phyloP scores from a whole-genome alignment of 805 yeast species.

The Kregervanrija pseudodelftensis region DNA sequence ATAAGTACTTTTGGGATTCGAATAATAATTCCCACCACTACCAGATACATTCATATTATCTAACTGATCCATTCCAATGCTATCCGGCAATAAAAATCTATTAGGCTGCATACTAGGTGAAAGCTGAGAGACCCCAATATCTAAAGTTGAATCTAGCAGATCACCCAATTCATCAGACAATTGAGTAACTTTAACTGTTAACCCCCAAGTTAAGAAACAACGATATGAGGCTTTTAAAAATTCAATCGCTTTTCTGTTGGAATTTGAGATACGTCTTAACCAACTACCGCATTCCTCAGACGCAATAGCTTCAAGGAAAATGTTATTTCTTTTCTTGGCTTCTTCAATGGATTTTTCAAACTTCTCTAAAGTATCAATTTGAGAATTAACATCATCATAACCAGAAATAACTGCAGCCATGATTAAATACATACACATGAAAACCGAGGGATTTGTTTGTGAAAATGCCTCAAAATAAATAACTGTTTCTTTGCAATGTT shows the following conservation, averaged over 20 bases:
- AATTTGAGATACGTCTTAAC: constrained; percentile 20
- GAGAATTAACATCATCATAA: constrained; percentile 15
- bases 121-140: constrained; percentile 1
- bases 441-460: constrained; percentile 29
- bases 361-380: constrained; percentile 34
- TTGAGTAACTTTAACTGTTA: constrained; percentile 17
- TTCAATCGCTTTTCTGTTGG: constrained; percentile 28
- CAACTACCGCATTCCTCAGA: constrained; percentile 38
- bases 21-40: too few species aligned
- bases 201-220: constrained; percentile 27
- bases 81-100: too few species aligned
- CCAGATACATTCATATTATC: too few species aligned
- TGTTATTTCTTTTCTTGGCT: constrained; percentile 26
- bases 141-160: constrained; percentile 12
- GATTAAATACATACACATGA: constrained; percentile 31
- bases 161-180: constrained; percentile 27
- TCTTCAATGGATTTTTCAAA: constrained; percentile 40
- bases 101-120: not conserved
- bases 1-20: too few species aligned
- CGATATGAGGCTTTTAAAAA: constrained; percentile 33
- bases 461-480: constrained; percentile 30
- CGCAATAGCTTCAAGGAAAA: constrained; percentile 34
- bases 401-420: constrained; percentile 29
- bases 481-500: constrained; percentile 12
- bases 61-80: too few species aligned